Base-by-base conservation (phyloP, 2,329 filamentous ascomycete genomes). In the Arthroderma sp. region DNA sequence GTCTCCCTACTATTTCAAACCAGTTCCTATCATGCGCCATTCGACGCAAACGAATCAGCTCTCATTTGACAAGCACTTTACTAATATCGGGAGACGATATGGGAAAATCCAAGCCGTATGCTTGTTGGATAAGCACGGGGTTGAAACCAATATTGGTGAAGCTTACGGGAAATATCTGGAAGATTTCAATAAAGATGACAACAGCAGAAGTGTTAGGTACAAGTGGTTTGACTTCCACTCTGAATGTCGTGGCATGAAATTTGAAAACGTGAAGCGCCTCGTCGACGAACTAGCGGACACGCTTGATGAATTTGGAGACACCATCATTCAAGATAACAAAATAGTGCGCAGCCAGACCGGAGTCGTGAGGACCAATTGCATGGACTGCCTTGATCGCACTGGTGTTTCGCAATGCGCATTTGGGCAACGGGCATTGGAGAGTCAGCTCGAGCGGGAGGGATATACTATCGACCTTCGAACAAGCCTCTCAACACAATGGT, bases 141-240 rank as follows among this genome's bases (percentile, higher is more conserved):
- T 80, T 0, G 91, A 98, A 63, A 72, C 78, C 8, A 77, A 81
- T 11, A 79, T 96, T 40, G 91, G 88, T 3, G 74, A 82, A 43
- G 73, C 80, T 32, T 98, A 86, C 58, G 76, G 93, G 56, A 72
- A 75, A 41, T 78, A 79, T 47, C 73, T 84, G 1, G 68, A 77
- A 40, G 64, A 69, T 27, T 68, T 89, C 43, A 94, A 91, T 51
- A 71, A 80, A 5, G 70, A 75, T 36, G 70, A 70, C 5, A 70
- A 77, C 47, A 70, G 66, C 8, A 59, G 58, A 7, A 60, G 69
- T 6, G 65, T 91, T 8, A 73, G 70, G 0, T 93, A 94, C 56
- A 86, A 94, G 58, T 98, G 91, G 91, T 98, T 96, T 55, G 91
- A 98, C 58, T 98, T 98, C 56, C 91, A 96, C 61, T 74, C 79